Conservation (phyloP, 1,139 yeast species). For the Pichia sp. region DNA sequence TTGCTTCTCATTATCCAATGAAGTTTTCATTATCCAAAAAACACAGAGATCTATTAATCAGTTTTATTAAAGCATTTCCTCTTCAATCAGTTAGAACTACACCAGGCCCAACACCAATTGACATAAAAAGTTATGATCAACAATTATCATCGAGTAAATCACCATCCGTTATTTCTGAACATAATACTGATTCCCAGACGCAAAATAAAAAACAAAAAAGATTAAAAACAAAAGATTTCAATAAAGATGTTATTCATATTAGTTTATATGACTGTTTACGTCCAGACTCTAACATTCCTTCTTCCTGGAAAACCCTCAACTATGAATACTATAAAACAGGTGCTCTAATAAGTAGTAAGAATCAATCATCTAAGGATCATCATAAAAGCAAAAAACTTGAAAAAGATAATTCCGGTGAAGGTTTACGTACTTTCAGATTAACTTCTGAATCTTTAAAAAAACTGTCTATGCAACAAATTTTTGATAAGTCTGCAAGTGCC, state of each 20-base stretch:
- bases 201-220: slow-evolving; percentile 17
- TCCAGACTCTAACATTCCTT: slow-evolving; percentile 44
- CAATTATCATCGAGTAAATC: not conserved
- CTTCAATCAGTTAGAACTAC: slow-evolving; percentile 38
- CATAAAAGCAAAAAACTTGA: slow-evolving; percentile 24
- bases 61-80: slow-evolving; percentile 52
- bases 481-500: slow-evolving; percentile 50
- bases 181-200: slow-evolving; percentile 29
- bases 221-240: slow-evolving; percentile 9
- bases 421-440: slow-evolving; percentile 41
- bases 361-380: slow-evolving; percentile 7
- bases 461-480: slow-evolving; percentile 55
- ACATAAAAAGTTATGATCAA: slow-evolving; percentile 8
- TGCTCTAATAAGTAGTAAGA: not conserved
- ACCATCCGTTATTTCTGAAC: slow-evolving; percentile 1
- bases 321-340: slow-evolving; percentile 47
- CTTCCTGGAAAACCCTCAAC: slow-evolving; percentile 51
- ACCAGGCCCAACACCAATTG: slow-evolving; percentile 16
- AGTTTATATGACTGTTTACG: slow-evolving; percentile 50
- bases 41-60: slow-evolving; percentile 42
- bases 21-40: slow-evolving; percentile 29
- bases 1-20: slow-evolving; percentile 25
- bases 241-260: slow-evolving; percentile 32
- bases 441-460: slow-evolving; percentile 45
- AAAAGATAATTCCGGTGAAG: slow-evolving; percentile 31